phyloP scores from a whole-genome alignment of 192 early-diverging fungal species.

The Coemansia sp. region DNA sequence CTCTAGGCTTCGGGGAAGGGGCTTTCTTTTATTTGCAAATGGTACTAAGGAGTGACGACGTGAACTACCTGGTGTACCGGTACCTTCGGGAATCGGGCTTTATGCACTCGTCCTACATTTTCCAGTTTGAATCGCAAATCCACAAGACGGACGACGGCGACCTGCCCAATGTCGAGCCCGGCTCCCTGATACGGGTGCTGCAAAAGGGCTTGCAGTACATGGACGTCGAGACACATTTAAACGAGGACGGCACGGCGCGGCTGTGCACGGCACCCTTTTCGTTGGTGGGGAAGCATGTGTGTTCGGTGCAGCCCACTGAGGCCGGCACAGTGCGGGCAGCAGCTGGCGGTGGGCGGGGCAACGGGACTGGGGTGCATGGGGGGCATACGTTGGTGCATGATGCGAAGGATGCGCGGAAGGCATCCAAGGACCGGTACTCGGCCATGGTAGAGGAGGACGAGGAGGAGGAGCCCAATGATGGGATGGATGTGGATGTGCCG shows the following conservation, averaged over 20 bases:
- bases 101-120: slow-evolving; percentile 76
- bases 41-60: slow-evolving; percentile 76
- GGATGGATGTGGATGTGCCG: slow-evolving; percentile 38
- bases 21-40: no score
- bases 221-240: slow-evolving; percentile 84
- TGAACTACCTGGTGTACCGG: slow-evolving; percentile 82
- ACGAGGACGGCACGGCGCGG: slow-evolving; percentile 72
- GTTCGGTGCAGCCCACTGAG: slow-evolving; percentile 22
- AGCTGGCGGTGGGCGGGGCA: background rate
- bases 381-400: slow-evolving; percentile 42
- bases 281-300: slow-evolving; percentile 41
- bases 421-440: slow-evolving; percentile 5
- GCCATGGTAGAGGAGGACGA: background rate
- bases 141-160: slow-evolving; percentile 54
- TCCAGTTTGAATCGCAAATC: slow-evolving; percentile 80
- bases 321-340: background rate
- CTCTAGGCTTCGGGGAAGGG: no score
- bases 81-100: slow-evolving; percentile 89
- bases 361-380: slow-evolving; percentile 9
- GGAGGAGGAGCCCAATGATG: slow-evolving; percentile 4
- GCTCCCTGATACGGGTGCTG: slow-evolving; percentile 75
- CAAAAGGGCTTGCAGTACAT: slow-evolving; percentile 90
- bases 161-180: slow-evolving; percentile 62
- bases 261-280: slow-evolving; percentile 46
- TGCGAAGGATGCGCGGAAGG: slow-evolving; percentile 8